Evolutionary conservation across 306 rosid genomes (phyloP), one percentile per base, ranked within the genome.

Genomic region (Vachellia pachyceras): DNA sequence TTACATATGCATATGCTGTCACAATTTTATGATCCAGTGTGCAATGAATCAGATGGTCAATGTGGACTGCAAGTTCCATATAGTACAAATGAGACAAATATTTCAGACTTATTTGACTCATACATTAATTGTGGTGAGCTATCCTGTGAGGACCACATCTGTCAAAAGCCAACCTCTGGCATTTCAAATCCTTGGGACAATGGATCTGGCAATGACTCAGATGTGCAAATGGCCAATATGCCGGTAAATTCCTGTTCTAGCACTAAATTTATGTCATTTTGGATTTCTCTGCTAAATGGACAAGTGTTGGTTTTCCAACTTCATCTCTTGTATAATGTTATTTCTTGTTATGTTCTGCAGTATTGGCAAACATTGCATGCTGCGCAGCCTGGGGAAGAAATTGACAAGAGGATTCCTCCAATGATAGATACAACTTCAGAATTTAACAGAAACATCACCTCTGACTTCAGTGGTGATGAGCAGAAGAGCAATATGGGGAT

Each of bases 1-100:
- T 44, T 49, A 72, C 89, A 82, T 83, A 22, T 61, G 7, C 94
- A 86, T 82, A 54, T 87, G 88, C 90, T 76, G 20, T 67, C 82
- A 3, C 88, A 88, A 67, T 47, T 69, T 50, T 73, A 64, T 75
- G 85, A 67, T 71, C 69, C 88, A 36, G 74, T 55, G 50, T 71
- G 77, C 84, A 75, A 50, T 67, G 85, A 66, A 55, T 50, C 74
- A 12, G 88, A 79, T 17, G 81, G 78, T 65, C 79, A 35, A 5
- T 76, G 4, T 37, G 91, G 75, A 64, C 69, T 60, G 83, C 88
- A 84, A 18, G 12, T 69, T 45, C 86, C 65, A 55, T 69, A 80
- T 82, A 94, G 83, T 50, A 80, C 84, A 45, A 89, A 83, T 77
- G 97, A 91, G 42, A 44, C 81, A 35, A 83, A 82, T 46, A 41